Evolutionary conservation across 148 eudicot genomes (phyloP), one percentile per base, ranked within the genome.

Genomic region (Rhododendron henanense): DNA sequence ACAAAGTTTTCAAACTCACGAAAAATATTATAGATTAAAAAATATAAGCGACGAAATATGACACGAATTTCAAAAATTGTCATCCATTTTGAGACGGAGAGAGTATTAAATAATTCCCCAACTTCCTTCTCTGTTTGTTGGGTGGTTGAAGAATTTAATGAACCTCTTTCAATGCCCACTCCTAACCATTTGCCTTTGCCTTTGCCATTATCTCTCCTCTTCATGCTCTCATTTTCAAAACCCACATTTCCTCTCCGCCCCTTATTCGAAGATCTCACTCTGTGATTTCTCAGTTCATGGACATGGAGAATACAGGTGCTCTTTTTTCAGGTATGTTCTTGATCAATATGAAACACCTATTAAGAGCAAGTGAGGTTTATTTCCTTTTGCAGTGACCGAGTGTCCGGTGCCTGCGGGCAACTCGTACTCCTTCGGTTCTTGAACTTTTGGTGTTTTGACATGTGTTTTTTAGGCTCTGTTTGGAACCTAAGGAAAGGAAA

Each of bases 141-240:
- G 14, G 90, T 82, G 25, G 92, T 87, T 90, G 92, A 79, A 82
- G 33, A 69, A 82, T 82, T 85, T 76, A 86, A 84, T 81, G 86
- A 71, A 31, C 88, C 45, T 75, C 79, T 39, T 75, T 75, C 48
- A 37, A 75, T 75, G 79, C 47, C 48, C 23, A 25, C 25, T 35
- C 25, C 79, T 39, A 75, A 48, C 79, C n/a, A 65, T 65, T 28
- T 69, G 33, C 75, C 37, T 7, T 25, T 23, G n/a, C 2, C 23
- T 67, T 35, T 35, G 37, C 9, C 48, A 5, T 0, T 75, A 35
- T 75, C n/a, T 75, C 48, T 16, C 79, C n/a, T 6, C 8, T 37
- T 19, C 79, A 16, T 37, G 3, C 14, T 37, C 79, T 18, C 79
- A 15, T 35, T 75, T 16, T 37, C 47, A 18, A 2, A 37, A 2